Evolutionary conservation across 2,329 filamentous ascomycete genomes (phyloP).

Genomic region (Aureobasidium subglaciale): DNA sequence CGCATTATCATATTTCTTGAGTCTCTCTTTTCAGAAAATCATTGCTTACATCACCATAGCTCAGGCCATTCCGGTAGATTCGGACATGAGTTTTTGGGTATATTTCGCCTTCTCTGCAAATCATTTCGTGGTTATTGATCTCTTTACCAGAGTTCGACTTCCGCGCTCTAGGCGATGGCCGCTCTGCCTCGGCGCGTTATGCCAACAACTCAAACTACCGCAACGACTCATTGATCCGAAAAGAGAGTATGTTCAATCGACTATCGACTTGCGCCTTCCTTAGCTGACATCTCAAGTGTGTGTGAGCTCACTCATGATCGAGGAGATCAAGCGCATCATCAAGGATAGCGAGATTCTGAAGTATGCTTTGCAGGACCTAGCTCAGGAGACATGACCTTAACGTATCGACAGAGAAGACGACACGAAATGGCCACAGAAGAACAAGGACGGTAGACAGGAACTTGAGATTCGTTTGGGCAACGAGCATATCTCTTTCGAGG

Average conservation of each 20-base stretch:
- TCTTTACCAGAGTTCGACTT: constrained; percentile 82
- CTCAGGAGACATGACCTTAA: background rate
- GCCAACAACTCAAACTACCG: constrained; percentile 99
- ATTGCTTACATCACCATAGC: constrained; percentile 42
- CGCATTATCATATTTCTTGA: background rate
- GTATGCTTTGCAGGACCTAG: constrained; percentile 44
- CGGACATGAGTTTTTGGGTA: constrained; percentile 95
- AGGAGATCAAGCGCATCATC: constrained; percentile 95
- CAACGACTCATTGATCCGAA: constrained; percentile 95
- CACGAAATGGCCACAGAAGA: constrained; percentile 97
- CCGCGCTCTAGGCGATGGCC: constrained; percentile 81
- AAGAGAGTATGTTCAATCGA: constrained; percentile 71
- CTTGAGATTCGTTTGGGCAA: constrained; percentile 88
- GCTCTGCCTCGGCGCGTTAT: constrained; percentile 89
- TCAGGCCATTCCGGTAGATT: constrained; percentile 96
- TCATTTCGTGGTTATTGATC: constrained; percentile 20
- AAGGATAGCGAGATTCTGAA: constrained; percentile 97
- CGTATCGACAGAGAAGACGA: constrained; percentile 72
- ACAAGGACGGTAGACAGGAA: constrained; percentile 96
- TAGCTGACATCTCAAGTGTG: constrained; percentile 64
- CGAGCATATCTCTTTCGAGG: constrained; percentile 97
- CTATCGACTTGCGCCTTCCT: background rate
- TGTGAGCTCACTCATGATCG: constrained; percentile 80
- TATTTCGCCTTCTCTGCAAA: constrained; percentile 17
- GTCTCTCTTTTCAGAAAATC: background rate